A percentile compares a stretch with the other conserved stretches of the same genome.
Evolutionary conservation across 1,284 basidiomycete genomes (phyloP).

Genomic region (Gymnopus androsaceus): DNA sequence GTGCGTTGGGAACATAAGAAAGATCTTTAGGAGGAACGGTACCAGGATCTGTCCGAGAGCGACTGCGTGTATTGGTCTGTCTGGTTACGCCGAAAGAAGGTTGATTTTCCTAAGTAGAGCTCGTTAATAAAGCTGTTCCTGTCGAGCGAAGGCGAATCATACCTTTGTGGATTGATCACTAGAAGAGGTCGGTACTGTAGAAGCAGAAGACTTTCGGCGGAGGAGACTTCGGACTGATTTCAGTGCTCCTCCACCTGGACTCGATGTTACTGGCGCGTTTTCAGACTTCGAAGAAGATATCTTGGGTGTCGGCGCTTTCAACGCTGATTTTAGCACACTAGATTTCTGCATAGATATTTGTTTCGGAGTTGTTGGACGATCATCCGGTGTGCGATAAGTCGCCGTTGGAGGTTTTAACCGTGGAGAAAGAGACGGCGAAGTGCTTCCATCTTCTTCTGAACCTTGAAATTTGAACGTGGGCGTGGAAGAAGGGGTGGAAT

Average conservation of each 20-base stretch:
- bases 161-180: constrained; percentile 14
- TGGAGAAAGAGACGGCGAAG: constrained; percentile 8
- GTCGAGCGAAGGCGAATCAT: background rate
- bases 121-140: background rate
- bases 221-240: constrained; percentile 35
- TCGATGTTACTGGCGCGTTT: constrained; percentile 17
- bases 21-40: background rate
- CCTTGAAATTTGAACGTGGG: constrained; percentile 8
- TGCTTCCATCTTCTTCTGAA: constrained; percentile 4
- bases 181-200: constrained; percentile 12
- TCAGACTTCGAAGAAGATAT: constrained; percentile 18
- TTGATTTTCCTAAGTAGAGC: constrained; percentile 6
- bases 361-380: constrained; percentile 23
- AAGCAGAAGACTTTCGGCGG: constrained; percentile 30
- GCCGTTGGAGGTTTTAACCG: constrained; percentile 2
- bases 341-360: constrained; percentile 31
- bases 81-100: constrained; percentile 13
- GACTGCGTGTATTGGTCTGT: constrained; percentile 22
- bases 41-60: constrained; percentile 44
- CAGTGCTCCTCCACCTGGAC: constrained; percentile 24
- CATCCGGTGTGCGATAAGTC: constrained; percentile 5
- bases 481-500: constrained; percentile 18
- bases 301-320: constrained; percentile 36
- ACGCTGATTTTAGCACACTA: constrained; percentile 39
- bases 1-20: constrained; percentile 11